phyloP scores from a whole-genome alignment of 2,329 filamentous ascomycete species.

The Penicillium vulpinum region DNA sequence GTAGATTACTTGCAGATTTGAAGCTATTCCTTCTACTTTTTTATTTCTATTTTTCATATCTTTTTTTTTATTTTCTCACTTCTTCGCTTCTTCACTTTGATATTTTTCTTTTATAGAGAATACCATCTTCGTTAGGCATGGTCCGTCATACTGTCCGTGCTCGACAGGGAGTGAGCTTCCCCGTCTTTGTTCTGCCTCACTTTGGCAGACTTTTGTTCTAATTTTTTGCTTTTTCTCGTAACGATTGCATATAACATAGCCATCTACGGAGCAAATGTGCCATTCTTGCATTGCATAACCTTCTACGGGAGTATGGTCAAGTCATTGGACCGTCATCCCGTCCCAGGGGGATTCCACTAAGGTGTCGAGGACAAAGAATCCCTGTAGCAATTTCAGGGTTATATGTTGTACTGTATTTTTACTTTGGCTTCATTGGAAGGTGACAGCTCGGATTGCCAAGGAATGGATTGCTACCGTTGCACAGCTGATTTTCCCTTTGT shows the following conservation, averaged over 20 bases:
- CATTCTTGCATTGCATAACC: not conserved
- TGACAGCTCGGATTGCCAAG: not conserved
- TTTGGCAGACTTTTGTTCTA: not conserved
- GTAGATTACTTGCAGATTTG: not conserved
- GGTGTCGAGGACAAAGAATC: not conserved
- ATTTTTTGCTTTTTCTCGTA: not conserved
- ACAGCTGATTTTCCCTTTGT: not conserved
- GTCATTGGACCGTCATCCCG: not conserved
- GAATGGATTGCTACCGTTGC: not conserved
- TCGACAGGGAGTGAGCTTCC: slow-evolving; percentile 8
- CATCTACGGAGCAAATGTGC: not conserved
- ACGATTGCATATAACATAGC: too few relatives aligned
- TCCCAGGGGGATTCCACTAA: not conserved
- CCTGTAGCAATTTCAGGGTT: not conserved
- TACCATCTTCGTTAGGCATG: not conserved
- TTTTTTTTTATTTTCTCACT: not conserved
- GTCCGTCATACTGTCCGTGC: slow-evolving; percentile 24
- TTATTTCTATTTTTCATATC: too few relatives aligned
- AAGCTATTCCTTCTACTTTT: too few relatives aligned
- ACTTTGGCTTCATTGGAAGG: not conserved
- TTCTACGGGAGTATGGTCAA: not conserved
- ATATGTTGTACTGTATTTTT: not conserved
- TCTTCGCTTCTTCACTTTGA: not conserved
- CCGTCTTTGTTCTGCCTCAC: not conserved
- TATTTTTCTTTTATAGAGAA: not conserved